Evolutionary conservation across 2,329 filamentous ascomycete species (phyloP).

Genomic region (Fusarium newnesense): DNA sequence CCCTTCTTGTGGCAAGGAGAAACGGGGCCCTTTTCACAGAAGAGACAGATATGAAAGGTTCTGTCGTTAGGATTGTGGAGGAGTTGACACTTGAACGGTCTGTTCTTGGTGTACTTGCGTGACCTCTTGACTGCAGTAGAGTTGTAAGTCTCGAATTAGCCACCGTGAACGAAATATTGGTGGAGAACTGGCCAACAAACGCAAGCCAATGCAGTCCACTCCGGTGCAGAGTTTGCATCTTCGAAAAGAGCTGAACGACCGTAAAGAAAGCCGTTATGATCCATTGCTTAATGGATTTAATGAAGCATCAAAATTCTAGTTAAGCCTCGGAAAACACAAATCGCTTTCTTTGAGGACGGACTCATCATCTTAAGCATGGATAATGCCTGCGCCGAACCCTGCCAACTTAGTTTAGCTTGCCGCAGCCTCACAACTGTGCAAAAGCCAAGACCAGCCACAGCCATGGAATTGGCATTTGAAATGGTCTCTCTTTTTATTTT

Average conservation of each 20-base stretch:
- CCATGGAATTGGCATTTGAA: background rate
- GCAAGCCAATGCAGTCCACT: background rate
- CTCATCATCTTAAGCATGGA: constrained; percentile 22
- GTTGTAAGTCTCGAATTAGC: constrained; percentile 27
- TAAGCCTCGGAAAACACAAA: constrained; percentile 3
- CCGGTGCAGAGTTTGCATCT: background rate
- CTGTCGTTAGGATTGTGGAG: background rate
- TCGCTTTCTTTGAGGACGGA: constrained; percentile 4
- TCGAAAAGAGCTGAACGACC: background rate
- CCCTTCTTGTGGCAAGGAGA: background rate
- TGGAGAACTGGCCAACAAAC: constrained; percentile 1
- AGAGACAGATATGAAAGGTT: background rate
- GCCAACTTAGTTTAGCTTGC: constrained; percentile 8
- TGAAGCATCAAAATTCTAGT: background rate
- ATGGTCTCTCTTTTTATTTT: background rate
- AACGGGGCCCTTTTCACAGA: background rate
- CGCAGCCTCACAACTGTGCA: constrained; percentile 17
- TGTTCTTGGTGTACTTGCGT: constrained; percentile 16
- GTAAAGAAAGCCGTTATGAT: background rate
- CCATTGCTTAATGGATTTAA: background rate
- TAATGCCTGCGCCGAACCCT: constrained; percentile 18
- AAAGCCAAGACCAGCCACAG: constrained; percentile 17
- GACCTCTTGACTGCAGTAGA: constrained; percentile 3
- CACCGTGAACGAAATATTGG: constrained; percentile 31
- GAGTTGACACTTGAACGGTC: constrained; percentile 16